These are phyloP conservation scores for Linnemannia exigua DNA, from an alignment of 192 early-diverging fungal species.

Conservation along the genomic window DNA sequence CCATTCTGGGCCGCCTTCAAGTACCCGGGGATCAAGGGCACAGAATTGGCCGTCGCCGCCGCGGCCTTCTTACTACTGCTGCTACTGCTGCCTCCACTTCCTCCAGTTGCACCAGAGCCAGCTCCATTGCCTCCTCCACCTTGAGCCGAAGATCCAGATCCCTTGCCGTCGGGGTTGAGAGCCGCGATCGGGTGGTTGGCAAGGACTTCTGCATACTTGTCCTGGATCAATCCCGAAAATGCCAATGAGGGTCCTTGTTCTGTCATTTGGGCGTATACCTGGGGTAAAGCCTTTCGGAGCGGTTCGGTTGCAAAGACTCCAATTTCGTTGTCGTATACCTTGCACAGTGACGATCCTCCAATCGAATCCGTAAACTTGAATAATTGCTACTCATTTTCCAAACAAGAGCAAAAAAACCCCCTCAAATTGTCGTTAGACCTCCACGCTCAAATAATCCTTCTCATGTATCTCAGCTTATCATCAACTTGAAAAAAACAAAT, in stretches of 20 bases:
- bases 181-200: constrained; percentile 33
- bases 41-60: constrained; percentile 44
- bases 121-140: neutral
- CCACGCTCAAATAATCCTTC: neutral
- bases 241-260: constrained; percentile 47
- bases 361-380: constrained; percentile 57
- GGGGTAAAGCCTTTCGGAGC: constrained; percentile 37
- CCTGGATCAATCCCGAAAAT: constrained; percentile 53
- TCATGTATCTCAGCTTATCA: too few relatives aligned
- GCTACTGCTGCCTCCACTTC: neutral
- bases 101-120: neutral
- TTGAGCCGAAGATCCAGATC: neutral
- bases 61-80: constrained; percentile 25
- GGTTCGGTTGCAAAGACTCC: constrained; percentile 14
- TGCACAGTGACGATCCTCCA: constrained; percentile 39
- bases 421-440: neutral
- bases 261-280: constrained; percentile 51
- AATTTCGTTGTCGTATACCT: constrained; percentile 41
- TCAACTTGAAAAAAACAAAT: neutral
- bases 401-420: neutral
- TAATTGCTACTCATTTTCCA: constrained; percentile 20
- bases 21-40: constrained; percentile 48
- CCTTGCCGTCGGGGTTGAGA: constrained; percentile 2
- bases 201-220: constrained; percentile 49
- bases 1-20: constrained; percentile 47